Evolutionary conservation across 805 yeast species (phyloP), one percentile per base, ranked within the genome.

Genomic region (Hagleromyces aurorensis): DNA sequence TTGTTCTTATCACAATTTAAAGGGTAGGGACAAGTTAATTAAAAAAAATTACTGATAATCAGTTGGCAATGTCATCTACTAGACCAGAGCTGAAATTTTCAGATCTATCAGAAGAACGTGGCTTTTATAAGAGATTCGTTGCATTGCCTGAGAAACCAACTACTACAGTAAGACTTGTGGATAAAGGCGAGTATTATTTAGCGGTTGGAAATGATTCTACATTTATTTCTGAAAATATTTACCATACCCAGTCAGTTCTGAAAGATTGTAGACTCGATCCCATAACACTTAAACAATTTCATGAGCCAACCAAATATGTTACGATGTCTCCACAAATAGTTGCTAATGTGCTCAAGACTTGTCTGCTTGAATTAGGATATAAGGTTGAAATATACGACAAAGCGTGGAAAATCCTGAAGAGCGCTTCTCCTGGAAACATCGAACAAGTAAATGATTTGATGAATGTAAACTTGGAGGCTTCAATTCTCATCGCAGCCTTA

Each of bases 381-480:
- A 85, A 85, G 52, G 70, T 91, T 11, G 95, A 87, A 49, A 70
- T 91, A 11, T 89, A 81, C 52, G 76, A 75, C 42, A 73, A 67
- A 49, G 60, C 56, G 37, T 89, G 94, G 71, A 64, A 55, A 28
- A 59, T 70, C 30, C 43, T 61, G 39, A 69, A 63, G 34, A 59
- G 66, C 23, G 96, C 95, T 0, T 78, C 94, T 1, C 96, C 97
- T 0, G 98, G 98, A 5, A 87, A 91, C 55, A 60, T 87, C 28
- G 82, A 78, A 35, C 75, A 67, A 23, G 72, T 81, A 26, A 95
- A 83, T 41, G 86, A 80, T 19, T 59, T 84, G 57, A 63, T 85
- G 40, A 60, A 60, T 30, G 51, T 62, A 3, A 61, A 69, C 7
- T 54, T 62, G 15, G 69, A 66, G 18, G 55, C 64, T 18, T 70